These are phyloP conservation scores for Prinsepia uniflora DNA, from an alignment of 306 rosid genomes.

Conservation along the genomic window DNA sequence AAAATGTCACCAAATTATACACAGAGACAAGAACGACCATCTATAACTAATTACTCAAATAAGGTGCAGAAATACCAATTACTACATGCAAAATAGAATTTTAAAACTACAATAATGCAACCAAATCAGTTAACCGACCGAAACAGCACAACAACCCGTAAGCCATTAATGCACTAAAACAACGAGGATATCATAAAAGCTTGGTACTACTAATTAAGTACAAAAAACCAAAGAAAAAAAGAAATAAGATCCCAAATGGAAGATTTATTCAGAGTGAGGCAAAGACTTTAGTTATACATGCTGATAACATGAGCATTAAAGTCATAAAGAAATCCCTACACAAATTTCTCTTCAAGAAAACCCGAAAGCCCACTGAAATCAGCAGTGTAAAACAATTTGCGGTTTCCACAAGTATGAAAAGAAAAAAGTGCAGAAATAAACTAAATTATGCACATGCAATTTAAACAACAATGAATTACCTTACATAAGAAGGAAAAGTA, in stretches of 20 bases:
- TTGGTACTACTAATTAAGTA: background rate
- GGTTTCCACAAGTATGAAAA: background rate
- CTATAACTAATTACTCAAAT: no score
- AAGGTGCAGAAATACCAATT: background rate
- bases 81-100: background rate
- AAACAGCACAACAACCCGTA: background rate
- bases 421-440: background rate
- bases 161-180: constrained; percentile 1
- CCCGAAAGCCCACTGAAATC: background rate
- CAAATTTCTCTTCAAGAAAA: background rate
- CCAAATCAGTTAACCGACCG: background rate
- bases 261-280: background rate
- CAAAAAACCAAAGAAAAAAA: background rate
- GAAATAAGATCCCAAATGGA: background rate
- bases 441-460: background rate
- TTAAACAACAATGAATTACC: background rate
- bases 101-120: background rate
- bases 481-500: background rate
- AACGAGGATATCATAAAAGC: background rate
- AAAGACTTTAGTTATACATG: background rate
- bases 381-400: background rate
- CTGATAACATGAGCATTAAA: background rate
- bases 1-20: background rate
- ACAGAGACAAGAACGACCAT: no score
- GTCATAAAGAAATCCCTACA: background rate